phyloP scores from a whole-genome alignment of 176 grass and related monocot species.

The Ensete glaucum region DNA sequence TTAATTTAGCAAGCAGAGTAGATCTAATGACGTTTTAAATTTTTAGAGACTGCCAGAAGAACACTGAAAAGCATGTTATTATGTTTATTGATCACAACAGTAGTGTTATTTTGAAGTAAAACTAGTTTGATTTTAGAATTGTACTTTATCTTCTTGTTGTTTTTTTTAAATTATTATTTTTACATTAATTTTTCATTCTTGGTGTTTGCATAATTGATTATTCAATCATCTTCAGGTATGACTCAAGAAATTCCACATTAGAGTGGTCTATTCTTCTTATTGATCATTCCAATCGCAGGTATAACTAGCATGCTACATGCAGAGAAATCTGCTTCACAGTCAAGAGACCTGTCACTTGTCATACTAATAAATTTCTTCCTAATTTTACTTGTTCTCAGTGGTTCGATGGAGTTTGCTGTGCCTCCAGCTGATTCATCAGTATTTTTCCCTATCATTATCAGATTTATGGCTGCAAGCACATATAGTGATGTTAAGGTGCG shows the following conservation, averaged over 20 bases:
- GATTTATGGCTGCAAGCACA: constrained; percentile 61
- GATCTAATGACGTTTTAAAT: too few species aligned
- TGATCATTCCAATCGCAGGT: constrained; percentile 82
- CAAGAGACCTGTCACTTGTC: neutral
- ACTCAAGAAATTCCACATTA: constrained; percentile 50
- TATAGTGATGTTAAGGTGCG: constrained; percentile 73
- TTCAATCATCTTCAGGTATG: constrained; percentile 41
- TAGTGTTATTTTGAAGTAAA: too few species aligned
- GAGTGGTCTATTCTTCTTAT: constrained; percentile 86
- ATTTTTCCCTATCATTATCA: constrained; percentile 70
- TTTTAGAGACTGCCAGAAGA: too few species aligned
- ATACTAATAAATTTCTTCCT: neutral
- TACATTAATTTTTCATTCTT: too few species aligned
- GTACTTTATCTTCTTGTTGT: too few species aligned
- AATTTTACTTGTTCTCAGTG: constrained; percentile 29
- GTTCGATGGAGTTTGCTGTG: constrained; percentile 74
- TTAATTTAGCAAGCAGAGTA: too few species aligned
- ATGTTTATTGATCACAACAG: too few species aligned
- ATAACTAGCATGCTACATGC: neutral
- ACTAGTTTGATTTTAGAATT: too few species aligned
- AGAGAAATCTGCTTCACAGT: neutral
- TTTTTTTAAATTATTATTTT: too few species aligned
- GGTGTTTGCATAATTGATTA: neutral
- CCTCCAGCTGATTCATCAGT: constrained; percentile 54
- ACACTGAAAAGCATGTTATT: too few species aligned